Conservation (phyloP, 495 filamentous ascomycete species). For the Neurospora sp. region DNA sequence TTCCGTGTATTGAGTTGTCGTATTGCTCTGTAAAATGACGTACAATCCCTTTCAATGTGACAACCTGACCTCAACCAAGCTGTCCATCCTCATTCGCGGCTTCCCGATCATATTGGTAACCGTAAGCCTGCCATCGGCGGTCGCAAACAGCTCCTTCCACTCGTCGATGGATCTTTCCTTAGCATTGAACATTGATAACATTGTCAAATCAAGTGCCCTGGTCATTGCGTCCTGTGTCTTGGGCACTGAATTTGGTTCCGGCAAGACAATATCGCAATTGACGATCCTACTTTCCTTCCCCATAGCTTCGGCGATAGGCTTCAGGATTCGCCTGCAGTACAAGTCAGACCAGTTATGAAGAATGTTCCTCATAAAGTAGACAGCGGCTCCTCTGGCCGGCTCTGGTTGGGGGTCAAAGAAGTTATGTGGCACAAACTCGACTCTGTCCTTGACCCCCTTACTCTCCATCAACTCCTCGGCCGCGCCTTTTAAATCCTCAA, state of each 20-base stretch:
- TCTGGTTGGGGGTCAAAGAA: conserved; percentile 30
- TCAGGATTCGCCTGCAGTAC: conserved; percentile 23
- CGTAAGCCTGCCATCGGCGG: conserved; percentile 4
- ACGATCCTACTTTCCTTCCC: conserved; percentile 22
- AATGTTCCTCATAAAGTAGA: conserved; percentile 31
- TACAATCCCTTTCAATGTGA: neutral
- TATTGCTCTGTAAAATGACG: neutral
- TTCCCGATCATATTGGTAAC: conserved; percentile 5
- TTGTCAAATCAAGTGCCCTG: conserved; percentile 10
- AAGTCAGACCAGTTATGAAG: conserved; percentile 37
- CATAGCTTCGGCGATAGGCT: conserved; percentile 24
- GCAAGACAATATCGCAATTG: conserved; percentile 25
- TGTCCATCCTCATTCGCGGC: conserved; percentile 7
- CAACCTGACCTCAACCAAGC: conserved; percentile 6
- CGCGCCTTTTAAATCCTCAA: conserved; percentile 2
- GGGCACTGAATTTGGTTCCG: conserved; percentile 13
- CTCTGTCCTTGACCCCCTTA: conserved; percentile 2
- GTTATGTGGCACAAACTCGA: conserved; percentile 25
- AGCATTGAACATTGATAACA: conserved; percentile 12
- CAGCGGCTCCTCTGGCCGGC: conserved; percentile 13
- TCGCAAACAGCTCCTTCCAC: conserved; percentile 9
- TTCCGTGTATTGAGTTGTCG: neutral
- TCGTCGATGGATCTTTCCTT: conserved; percentile 5
- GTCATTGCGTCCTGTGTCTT: conserved; percentile 3
- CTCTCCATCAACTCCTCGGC: conserved; percentile 1